Percentiles rank a stretch among this genome's conserved stretches.
Conservation (phyloP, 177 flowering plant species). For the Tripterygium wilfordii region DNA sequence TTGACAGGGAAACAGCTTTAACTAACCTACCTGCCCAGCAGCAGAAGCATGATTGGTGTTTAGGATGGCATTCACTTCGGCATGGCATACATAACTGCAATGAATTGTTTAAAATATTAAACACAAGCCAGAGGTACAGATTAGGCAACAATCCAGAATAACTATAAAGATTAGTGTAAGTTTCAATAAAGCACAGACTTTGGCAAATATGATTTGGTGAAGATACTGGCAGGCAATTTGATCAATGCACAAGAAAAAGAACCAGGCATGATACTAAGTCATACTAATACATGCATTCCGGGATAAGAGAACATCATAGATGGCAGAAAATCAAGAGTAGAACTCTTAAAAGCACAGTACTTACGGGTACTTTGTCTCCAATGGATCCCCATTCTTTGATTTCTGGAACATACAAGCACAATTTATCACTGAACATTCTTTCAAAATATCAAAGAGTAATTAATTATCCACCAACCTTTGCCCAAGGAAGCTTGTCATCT, state of each 20-base stretch:
- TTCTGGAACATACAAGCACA: conserved; percentile 40
- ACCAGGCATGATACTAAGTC: background rate
- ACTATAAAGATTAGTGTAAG: no score
- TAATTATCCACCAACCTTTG: conserved; percentile 63
- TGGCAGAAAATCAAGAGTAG: background rate
- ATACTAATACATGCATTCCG: no score
- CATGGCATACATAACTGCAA: conserved; percentile 91
- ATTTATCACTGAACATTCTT: background rate
- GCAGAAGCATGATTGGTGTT: conserved; percentile 96
- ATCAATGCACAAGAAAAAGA: background rate
- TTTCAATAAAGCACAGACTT: background rate
- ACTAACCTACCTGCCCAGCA: conserved; percentile 62
- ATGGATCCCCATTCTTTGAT: conserved; percentile 65
- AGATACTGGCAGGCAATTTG: background rate
- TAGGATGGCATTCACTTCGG: conserved; percentile 93
- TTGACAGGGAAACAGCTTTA: background rate
- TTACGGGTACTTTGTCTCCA: conserved; percentile 95
- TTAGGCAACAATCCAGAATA: no score
- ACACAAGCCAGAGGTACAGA: background rate
- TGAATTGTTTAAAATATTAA: conserved; percentile 3
- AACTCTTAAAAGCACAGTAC: conserved; percentile 18
- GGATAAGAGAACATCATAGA: no score
- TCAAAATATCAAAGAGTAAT: background rate
- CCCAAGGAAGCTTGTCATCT: conserved; percentile 97
- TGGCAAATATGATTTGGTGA: background rate